phyloP scores from a whole-genome alignment of 768 basidiomycete genomes.

The Flagelloscypha sp. region DNA sequence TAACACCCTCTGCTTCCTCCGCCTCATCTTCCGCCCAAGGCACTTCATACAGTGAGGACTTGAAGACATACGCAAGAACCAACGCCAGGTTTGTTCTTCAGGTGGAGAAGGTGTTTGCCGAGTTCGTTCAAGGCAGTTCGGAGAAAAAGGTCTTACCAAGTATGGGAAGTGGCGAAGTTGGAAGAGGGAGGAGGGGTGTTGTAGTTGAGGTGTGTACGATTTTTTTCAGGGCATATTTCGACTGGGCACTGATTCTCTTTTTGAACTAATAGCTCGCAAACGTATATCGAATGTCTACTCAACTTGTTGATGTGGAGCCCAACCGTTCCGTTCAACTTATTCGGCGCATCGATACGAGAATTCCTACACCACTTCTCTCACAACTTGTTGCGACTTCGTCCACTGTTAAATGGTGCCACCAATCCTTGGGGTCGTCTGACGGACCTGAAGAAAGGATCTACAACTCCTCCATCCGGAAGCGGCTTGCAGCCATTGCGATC shows the following conservation, averaged over 20 bases:
- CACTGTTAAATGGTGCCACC: too few species aligned
- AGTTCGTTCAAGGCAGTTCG: slow-evolving; percentile 68
- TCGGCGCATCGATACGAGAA: slow-evolving; percentile 72
- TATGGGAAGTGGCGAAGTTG: slow-evolving; percentile 79
- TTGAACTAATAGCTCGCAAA: slow-evolving; percentile 48
- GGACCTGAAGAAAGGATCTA: too few species aligned
- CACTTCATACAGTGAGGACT: slow-evolving; percentile 53
- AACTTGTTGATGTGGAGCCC: slow-evolving; percentile 89
- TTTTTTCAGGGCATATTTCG: neutral
- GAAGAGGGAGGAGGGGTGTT: slow-evolving; percentile 56
- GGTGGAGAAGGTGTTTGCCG: slow-evolving; percentile 77
- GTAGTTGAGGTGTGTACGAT: neutral
- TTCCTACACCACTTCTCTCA: slow-evolving; percentile 71
- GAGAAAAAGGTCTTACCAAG: slow-evolving; percentile 67
- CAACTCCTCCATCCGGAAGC: too few species aligned
- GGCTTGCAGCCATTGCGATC: too few species aligned
- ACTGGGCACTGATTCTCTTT: slow-evolving; percentile 3
- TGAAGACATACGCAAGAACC: slow-evolving; percentile 50
- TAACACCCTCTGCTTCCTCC: too few species aligned
- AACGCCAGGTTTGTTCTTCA: slow-evolving; percentile 60
- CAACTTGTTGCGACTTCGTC: too few species aligned
- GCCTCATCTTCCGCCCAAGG: too few species aligned
- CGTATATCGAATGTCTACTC: slow-evolving; percentile 74
- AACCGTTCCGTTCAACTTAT: slow-evolving; percentile 78
- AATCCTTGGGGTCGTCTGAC: too few species aligned